Conservation (phyloP, 768 basidiomycete species). For the Agaricus bisporus region DNA sequence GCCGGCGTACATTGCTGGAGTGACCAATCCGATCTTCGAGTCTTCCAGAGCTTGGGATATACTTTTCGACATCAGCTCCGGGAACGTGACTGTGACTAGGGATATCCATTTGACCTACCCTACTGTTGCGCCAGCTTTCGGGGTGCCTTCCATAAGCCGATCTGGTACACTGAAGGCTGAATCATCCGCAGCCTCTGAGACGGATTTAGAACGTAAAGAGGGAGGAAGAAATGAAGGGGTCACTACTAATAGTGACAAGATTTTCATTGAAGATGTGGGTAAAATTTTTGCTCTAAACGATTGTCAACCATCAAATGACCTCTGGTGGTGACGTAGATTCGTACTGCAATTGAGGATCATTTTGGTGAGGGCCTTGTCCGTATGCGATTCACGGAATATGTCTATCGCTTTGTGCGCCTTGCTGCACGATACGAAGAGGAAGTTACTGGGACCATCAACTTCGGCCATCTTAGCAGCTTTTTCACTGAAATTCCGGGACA, state of each 20-base stretch:
- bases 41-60: slow-evolving; percentile 86
- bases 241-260: slow-evolving; percentile 65
- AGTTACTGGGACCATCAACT: slow-evolving; percentile 65
- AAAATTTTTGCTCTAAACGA: neutral
- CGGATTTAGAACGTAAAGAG: slow-evolving; percentile 65
- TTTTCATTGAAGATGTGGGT: slow-evolving; percentile 93
- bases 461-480: slow-evolving; percentile 60
- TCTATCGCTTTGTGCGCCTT: slow-evolving; percentile 78
- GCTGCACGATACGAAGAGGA: slow-evolving; percentile 90
- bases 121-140: slow-evolving; percentile 32
- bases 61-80: slow-evolving; percentile 84
- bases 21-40: slow-evolving; percentile 96
- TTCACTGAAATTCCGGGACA: slow-evolving; percentile 45
- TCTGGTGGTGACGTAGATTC: slow-evolving; percentile 45
- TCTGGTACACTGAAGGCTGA: slow-evolving; percentile 64
- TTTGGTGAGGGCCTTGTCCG: slow-evolving; percentile 88
- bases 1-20: slow-evolving; percentile 92
- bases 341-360: slow-evolving; percentile 82
- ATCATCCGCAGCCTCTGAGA: slow-evolving; percentile 55
- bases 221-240: slow-evolving; percentile 50
- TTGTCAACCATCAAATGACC: slow-evolving; percentile 1
- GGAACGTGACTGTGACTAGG: slow-evolving; percentile 81
- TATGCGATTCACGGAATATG: slow-evolving; percentile 86
- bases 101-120: slow-evolving; percentile 67
- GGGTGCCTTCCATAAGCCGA: slow-evolving; percentile 42